These are phyloP conservation scores for Dictyostelium discoideum DNA, from an alignment of 78 protist species.

Conservation along the genomic window DNA sequence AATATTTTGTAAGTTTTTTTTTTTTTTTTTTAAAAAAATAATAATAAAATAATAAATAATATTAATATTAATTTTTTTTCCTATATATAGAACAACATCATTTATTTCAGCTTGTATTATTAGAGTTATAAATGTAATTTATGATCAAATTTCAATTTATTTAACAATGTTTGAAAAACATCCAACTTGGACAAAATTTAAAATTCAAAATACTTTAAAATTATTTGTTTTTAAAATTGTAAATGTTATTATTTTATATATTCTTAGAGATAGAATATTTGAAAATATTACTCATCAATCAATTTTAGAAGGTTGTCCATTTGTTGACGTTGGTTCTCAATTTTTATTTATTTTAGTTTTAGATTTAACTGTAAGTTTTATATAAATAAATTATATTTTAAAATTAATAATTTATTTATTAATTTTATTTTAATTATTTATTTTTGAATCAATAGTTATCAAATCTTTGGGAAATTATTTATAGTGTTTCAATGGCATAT, in stretches of 20 bases:
- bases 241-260: constrained; percentile 46
- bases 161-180: constrained; percentile 74
- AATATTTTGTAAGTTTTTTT: constrained; percentile 42
- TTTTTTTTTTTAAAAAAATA: background rate
- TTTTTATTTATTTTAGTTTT: constrained; percentile 46
- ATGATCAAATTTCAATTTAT: constrained; percentile 40
- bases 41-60: background rate
- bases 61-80: background rate
- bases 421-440: background rate
- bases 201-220: constrained; percentile 68
- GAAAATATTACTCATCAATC: background rate
- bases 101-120: constrained; percentile 39
- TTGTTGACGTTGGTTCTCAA: constrained; percentile 66
- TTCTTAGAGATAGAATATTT: constrained; percentile 50
- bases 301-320: constrained; percentile 54
- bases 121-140: constrained; percentile 58
- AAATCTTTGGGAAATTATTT: constrained; percentile 69
- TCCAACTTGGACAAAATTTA: constrained; percentile 73
- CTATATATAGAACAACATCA: constrained; percentile 32
- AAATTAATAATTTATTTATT: background rate
- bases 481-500: constrained; percentile 3
- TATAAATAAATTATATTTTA: no score
- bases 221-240: constrained; percentile 58
- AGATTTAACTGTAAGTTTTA: constrained; percentile 52
- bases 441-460: background rate